Evolutionary conservation across 306 rosid species (phyloP).

Genomic region (Quercus gilva): DNA sequence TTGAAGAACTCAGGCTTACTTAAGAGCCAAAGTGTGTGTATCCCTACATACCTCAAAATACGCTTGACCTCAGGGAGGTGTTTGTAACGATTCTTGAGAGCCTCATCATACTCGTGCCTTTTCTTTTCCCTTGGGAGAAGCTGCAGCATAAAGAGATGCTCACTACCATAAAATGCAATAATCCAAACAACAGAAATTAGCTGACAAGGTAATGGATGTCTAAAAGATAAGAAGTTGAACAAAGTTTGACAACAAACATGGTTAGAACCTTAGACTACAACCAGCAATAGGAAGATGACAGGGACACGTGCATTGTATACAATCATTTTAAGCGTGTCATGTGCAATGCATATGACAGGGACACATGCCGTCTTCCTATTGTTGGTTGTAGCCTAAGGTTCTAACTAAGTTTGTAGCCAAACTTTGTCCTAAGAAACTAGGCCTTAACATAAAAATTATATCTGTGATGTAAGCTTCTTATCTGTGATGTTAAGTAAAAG

Average conservation of each 20-base stretch:
- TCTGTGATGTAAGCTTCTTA: too few species aligned
- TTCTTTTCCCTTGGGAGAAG: constrained; percentile 86
- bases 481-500: background rate
- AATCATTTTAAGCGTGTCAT: too few species aligned
- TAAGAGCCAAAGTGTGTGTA: constrained; percentile 1
- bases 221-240: background rate
- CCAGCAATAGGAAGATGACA: too few species aligned
- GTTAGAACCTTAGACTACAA: too few species aligned
- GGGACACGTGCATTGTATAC: too few species aligned
- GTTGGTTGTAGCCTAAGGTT: too few species aligned
- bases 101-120: constrained; percentile 78
- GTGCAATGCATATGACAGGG: too few species aligned
- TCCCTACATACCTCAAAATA: constrained; percentile 55
- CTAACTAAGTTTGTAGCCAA: too few species aligned
- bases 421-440: too few species aligned
- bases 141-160: constrained; percentile 35
- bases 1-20: background rate
- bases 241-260: too few species aligned
- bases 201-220: background rate
- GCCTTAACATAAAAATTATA: too few species aligned
- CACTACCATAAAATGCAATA: background rate
- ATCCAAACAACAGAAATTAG: background rate
- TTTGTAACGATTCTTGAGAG: constrained; percentile 76
- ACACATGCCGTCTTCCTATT: too few species aligned
- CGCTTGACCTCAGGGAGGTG: constrained; percentile 88